Evolutionary conservation across 163 green algal genomes (phyloP).

Genomic region (Volvox carteri): DNA sequence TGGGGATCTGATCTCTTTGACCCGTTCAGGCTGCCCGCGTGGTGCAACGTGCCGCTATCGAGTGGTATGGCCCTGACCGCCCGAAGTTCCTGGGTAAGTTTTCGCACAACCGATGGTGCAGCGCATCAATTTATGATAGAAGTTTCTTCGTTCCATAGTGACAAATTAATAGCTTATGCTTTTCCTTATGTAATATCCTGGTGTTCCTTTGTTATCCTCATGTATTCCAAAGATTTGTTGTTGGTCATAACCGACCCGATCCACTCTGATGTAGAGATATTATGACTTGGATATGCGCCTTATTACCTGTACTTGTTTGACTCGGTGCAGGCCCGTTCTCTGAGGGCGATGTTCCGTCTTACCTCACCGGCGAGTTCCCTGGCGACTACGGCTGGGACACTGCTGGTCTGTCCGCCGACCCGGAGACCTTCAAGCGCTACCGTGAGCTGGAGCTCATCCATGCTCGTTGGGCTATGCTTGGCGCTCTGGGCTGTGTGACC

Average conservation of each 20-base stretch:
- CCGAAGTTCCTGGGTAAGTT: slow-evolving; percentile 76
- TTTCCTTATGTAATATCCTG: too few relatives aligned
- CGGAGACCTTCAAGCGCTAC: slow-evolving; percentile 62
- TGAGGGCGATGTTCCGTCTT: slow-evolving; percentile 62
- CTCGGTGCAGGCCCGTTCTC: slow-evolving; percentile 64
- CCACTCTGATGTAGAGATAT: too few relatives aligned
- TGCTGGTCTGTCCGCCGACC: slow-evolving; percentile 84
- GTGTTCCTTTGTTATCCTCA: too few relatives aligned
- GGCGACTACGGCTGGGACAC: slow-evolving; percentile 98
- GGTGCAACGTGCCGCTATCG: slow-evolving; percentile 75
- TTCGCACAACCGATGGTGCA: too few relatives aligned
- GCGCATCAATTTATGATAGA: too few relatives aligned
- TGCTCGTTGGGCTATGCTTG: slow-evolving; percentile 52
- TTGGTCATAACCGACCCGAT: too few relatives aligned
- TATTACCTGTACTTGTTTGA: too few relatives aligned
- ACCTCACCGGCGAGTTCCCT: slow-evolving; percentile 91
- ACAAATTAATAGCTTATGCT: too few relatives aligned
- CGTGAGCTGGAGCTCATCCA: slow-evolving; percentile 56
- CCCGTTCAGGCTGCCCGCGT: slow-evolving; percentile 38
- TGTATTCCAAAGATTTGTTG: too few relatives aligned
- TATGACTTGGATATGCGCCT: too few relatives aligned
- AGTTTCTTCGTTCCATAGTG: too few relatives aligned
- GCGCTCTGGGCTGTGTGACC: slow-evolving; percentile 48
- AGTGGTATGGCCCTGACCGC: slow-evolving; percentile 86
- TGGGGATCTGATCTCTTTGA: too few relatives aligned